Conservation (phyloP, 2,329 filamentous ascomycete genomes). For the Nannizzia gypsea region DNA sequence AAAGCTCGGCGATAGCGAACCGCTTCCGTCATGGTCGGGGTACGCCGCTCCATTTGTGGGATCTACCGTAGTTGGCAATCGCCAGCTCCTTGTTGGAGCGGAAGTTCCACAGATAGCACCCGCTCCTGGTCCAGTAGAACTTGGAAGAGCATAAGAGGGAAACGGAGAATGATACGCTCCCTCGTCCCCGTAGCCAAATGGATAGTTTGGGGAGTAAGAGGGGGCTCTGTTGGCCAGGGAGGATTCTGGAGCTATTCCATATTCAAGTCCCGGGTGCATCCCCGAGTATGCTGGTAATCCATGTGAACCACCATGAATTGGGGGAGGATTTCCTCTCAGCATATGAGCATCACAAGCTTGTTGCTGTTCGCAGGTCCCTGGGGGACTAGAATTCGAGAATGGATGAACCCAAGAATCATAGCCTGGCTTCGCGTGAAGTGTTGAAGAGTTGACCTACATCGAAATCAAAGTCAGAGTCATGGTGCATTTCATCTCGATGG, state of each 20-base stretch:
- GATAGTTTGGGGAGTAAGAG: not conserved
- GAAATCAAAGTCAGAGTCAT: not conserved
- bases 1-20: not conserved
- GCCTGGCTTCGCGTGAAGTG: slow-evolving; percentile 18
- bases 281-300: slow-evolving; percentile 4
- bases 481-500: not conserved
- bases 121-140: not conserved
- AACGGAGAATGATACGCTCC: not conserved
- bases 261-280: slow-evolving; percentile 7
- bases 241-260: not conserved
- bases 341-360: slow-evolving; percentile 6
- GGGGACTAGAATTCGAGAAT: slow-evolving; percentile 13
- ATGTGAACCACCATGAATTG: slow-evolving; percentile 4
- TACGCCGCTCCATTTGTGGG: not conserved
- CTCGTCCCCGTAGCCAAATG: not conserved
- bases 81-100: not conserved
- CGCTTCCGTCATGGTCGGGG: not conserved
- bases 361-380: slow-evolving; percentile 7
- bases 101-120: not conserved
- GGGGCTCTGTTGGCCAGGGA: not conserved
- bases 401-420: slow-evolving; percentile 23
- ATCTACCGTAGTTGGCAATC: not conserved
- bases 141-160: not conserved
- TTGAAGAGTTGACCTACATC: slow-evolving; percentile 25
- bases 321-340: slow-evolving; percentile 1